phyloP scores from a whole-genome alignment of 2,329 filamentous ascomycete genomes.

The Claviceps arundinis region DNA sequence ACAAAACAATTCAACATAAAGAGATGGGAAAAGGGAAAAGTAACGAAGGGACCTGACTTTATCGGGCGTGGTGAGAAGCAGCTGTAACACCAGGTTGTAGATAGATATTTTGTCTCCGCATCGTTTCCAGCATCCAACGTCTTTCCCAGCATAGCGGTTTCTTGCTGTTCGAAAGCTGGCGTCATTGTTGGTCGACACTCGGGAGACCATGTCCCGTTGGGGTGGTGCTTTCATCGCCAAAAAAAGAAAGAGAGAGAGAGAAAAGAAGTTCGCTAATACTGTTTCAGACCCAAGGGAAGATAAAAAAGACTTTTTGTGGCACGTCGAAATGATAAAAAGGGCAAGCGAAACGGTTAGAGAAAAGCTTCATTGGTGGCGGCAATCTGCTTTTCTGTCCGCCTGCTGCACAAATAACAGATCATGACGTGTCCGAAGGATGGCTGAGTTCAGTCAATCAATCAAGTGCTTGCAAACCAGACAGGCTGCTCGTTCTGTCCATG shows the following conservation, averaged over 20 bases:
- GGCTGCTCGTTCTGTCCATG: constrained; percentile 35
- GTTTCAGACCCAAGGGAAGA: background rate
- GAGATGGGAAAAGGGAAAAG: background rate
- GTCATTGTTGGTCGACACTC: too few species aligned
- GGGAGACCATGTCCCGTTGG: too few species aligned
- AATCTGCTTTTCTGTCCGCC: too few species aligned
- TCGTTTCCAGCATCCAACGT: background rate
- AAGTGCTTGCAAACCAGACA: constrained; percentile 37
- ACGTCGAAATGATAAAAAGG: background rate
- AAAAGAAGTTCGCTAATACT: background rate
- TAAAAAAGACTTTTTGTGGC: background rate
- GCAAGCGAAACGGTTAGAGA: background rate
- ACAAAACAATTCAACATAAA: background rate
- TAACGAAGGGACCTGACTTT: background rate
- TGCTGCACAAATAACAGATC: background rate
- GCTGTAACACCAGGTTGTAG: background rate
- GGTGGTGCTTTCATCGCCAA: background rate
- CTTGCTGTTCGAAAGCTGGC: background rate
- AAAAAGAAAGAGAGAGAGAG: background rate
- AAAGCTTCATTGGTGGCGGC: background rate
- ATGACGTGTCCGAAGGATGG: background rate
- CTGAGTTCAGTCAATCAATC: constrained; percentile 29
- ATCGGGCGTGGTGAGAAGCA: background rate
- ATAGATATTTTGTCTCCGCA: background rate
- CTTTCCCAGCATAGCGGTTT: background rate